Evolutionary conservation across 495 filamentous ascomycete genomes (phyloP), one percentile per base, ranked within the genome.

Genomic region (Penicillium chermesinum): DNA sequence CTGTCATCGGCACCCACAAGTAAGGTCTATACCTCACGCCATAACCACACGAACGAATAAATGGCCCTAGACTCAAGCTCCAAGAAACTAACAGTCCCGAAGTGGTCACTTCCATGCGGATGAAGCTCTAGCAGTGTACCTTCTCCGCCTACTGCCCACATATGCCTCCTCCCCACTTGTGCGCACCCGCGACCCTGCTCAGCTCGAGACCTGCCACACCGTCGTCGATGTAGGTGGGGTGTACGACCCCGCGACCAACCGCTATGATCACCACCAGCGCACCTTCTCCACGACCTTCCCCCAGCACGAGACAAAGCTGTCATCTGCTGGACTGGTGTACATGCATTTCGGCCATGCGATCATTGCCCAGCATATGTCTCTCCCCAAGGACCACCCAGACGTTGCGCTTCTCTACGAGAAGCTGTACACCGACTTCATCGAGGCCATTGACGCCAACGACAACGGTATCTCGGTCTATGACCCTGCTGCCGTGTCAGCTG

Each of bases 41-140:
- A 3, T 30, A 30, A 4, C 12, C 16, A 22, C 19, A 34, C 9
- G 12, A 27, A 20, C n/a, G 8, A 34, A 20, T 20, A 9, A 14
- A 12, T 17, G 3, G 15, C 2, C 16, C 19, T 9, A n/a, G 18
- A 39, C 10, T 7, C 15, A 37, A 44, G 20, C 9, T 18, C 9
- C 2, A 16, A 10, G 33, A 5, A 43, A 50, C 46, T 65, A 21
- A 57, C 44, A 19, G 34, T 25, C 19, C 45, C 49, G n/a, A 20
- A 84, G 81, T 71, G 93, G 93, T 46, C 89, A 96, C 70, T 98
- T 98, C 78, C 93, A 98, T 73, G 94, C 93, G 67, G 93, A 98
- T 65, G 93, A 98, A 73, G 93, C 93, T 49, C 83, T 98, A n/a
- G 93, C 93, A 44, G 90, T 97, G 49, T 88, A 93, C 74, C 87